Conservation (phyloP, 345 rosid genomes). For the Melaleuca alternifolia region DNA sequence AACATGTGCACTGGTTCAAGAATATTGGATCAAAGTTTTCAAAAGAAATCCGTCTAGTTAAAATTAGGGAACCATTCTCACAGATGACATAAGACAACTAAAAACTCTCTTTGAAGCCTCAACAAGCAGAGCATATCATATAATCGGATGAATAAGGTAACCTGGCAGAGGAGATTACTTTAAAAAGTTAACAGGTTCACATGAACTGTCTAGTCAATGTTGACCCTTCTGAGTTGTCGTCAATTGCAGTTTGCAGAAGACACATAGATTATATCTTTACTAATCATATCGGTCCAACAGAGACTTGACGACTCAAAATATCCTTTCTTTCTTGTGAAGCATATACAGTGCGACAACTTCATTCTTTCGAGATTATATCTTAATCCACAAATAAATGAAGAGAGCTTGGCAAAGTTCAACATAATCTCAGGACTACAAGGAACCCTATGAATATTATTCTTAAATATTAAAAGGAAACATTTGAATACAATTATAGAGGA, state of each 20-base stretch:
- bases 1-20: conserved; percentile 27
- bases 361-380: neutral
- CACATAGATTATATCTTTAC: neutral
- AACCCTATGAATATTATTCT: neutral
- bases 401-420: neutral
- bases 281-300: neutral
- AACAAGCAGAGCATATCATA: neutral
- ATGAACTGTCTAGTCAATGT: neutral
- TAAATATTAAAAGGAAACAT: neutral
- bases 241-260: neutral
- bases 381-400: neutral
- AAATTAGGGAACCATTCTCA: neutral
- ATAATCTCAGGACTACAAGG: neutral
- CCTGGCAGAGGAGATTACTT: neutral
- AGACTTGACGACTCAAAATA: neutral
- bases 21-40: neutral
- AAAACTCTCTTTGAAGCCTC: neutral
- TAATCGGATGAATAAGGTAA: neutral
- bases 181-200: neutral
- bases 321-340: neutral
- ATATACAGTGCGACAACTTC: neutral
- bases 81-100: neutral
- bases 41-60: neutral
- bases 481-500: neutral
- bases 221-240: neutral